These are phyloP conservation scores for Neurospora tetraspora DNA, from an alignment of 495 filamentous ascomycete genomes.

Conservation along the genomic window DNA sequence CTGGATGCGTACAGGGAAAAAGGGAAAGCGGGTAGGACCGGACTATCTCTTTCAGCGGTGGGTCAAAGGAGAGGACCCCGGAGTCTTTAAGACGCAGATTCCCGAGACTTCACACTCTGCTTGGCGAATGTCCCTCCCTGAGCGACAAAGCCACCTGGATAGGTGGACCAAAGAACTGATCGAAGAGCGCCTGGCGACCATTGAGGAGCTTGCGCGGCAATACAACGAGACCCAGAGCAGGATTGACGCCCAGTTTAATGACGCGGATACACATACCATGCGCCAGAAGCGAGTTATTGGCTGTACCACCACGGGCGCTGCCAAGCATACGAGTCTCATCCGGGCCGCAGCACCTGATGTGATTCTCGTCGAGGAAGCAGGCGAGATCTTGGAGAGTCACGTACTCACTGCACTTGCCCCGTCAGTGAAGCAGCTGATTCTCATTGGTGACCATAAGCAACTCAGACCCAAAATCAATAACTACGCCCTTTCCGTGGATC, in stretches of 20 bases:
- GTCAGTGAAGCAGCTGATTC: constrained; percentile 53
- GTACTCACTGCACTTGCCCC: constrained; percentile 52
- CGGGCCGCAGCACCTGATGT: constrained; percentile 41
- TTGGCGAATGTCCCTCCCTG: constrained; percentile 41
- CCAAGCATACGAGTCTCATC: constrained; percentile 48
- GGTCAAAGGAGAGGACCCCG: constrained; percentile 39
- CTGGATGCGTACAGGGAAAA: constrained; percentile 30
- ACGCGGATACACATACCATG: constrained; percentile 39
- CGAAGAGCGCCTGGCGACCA: constrained; percentile 34
- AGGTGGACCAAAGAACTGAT: constrained; percentile 43
- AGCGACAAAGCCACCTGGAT: constrained; percentile 24
- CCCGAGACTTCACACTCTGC: constrained; percentile 18
- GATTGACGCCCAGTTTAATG: constrained; percentile 30
- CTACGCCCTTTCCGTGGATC: constrained; percentile 54
- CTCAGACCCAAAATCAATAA: constrained; percentile 62
- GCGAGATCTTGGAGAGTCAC: constrained; percentile 66
- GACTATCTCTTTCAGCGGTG: constrained; percentile 51
- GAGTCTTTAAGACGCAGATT: constrained; percentile 27
- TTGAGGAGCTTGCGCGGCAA: constrained; percentile 26
- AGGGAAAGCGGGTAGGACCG: constrained; percentile 33
- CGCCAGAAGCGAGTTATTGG: constrained; percentile 53
- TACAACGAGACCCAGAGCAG: constrained; percentile 35
- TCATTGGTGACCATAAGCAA: constrained; percentile 75
- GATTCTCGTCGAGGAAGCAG: constrained; percentile 67
- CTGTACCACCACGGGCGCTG: constrained; percentile 67